Percentiles rank a stretch among this genome's conserved stretches.
phyloP scores from a whole-genome alignment of 495 filamentous ascomycete genomes.

The Stereocaulon alpinum region DNA sequence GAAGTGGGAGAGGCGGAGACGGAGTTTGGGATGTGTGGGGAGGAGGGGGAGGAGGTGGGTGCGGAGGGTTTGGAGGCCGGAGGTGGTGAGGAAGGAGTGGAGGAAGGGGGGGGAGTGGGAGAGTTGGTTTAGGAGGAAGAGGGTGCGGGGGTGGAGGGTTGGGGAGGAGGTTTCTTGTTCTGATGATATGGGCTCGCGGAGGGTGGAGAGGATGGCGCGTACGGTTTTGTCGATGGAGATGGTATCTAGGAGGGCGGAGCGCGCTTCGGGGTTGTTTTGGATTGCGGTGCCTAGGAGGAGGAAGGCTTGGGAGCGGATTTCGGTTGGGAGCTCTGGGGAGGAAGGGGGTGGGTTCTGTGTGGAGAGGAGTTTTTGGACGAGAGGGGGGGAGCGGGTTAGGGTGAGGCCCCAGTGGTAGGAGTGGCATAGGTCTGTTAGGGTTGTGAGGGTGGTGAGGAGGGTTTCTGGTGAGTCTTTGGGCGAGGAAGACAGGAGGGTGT shows the following conservation, averaged over 20 bases:
- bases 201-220: slow-evolving; percentile 16
- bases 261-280: slow-evolving; percentile 54
- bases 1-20: slow-evolving; percentile 4
- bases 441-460: slow-evolving; percentile 28
- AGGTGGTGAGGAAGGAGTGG: slow-evolving; percentile 35
- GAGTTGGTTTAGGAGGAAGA: slow-evolving; percentile 27
- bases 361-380: slow-evolving; percentile 35
- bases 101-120: slow-evolving; percentile 26
- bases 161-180: too few relatives aligned
- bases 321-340: slow-evolving; percentile 7
- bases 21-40: slow-evolving; percentile 22
- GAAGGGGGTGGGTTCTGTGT: slow-evolving; percentile 14
- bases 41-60: slow-evolving; percentile 29
- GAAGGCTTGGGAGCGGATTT: slow-evolving; percentile 37
- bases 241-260: slow-evolving; percentile 24
- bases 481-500: not conserved
- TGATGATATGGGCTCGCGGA: not conserved
- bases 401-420: slow-evolving; percentile 62
- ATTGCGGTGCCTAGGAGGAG: slow-evolving; percentile 43
- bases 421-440: slow-evolving; percentile 49
- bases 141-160: slow-evolving; percentile 3
- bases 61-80: slow-evolving; percentile 35
- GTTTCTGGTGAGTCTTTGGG: too few relatives aligned
- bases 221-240: slow-evolving; percentile 1
- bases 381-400: slow-evolving; percentile 40